phyloP scores from a whole-genome alignment of 2,329 filamentous ascomycete genomes.

The Alternaria triticimaculans region DNA sequence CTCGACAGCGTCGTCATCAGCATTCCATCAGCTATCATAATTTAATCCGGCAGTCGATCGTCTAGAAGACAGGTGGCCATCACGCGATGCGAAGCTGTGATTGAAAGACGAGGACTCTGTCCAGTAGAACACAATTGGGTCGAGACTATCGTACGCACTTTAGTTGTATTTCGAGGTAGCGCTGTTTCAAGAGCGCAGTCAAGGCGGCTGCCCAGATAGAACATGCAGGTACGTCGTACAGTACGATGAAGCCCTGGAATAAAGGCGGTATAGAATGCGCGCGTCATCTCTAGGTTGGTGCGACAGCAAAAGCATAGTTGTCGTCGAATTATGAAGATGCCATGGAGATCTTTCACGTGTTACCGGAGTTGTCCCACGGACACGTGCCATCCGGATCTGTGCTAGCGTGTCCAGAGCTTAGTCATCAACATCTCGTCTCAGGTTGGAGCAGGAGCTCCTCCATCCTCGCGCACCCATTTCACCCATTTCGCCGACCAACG shows the following conservation, averaged over 20 bases:
- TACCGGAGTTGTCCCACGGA: neutral
- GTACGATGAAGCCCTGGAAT: neutral
- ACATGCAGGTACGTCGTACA: neutral
- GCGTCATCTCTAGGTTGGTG: neutral
- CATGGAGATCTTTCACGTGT: neutral
- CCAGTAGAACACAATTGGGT: accelerated
- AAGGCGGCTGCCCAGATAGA: neutral
- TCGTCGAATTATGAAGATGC: neutral
- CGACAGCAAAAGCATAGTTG: neutral
- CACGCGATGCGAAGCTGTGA: neutral
- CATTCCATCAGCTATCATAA: neutral
- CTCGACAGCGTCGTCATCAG: neutral
- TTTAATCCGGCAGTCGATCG: neutral
- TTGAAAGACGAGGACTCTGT: accelerated
- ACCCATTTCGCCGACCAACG: neutral
- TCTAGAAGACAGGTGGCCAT: too few relatives aligned
- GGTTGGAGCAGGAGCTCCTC: neutral
- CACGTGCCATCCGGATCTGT: neutral
- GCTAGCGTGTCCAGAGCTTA: accelerated
- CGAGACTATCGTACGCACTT: neutral
- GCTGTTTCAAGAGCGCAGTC: neutral
- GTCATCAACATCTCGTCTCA: accelerated
- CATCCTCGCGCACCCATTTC: neutral
- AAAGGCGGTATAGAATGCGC: accelerated
- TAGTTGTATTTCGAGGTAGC: neutral